Base-by-base conservation (phyloP, 2,329 filamentous ascomycete species). In the Penicillium decumbens region DNA sequence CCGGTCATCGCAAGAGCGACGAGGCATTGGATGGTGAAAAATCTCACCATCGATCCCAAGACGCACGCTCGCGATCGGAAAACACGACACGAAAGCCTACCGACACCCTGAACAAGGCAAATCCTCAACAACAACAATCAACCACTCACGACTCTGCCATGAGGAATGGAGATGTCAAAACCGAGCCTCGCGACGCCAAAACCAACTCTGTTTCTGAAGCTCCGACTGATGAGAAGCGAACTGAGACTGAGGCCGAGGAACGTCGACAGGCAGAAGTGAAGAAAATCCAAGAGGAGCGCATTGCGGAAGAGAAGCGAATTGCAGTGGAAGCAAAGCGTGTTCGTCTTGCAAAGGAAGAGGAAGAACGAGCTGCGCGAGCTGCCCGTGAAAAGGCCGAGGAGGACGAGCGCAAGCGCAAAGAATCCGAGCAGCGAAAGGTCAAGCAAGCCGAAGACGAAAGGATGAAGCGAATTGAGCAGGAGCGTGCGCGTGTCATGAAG, bases 391-490 rank as follows among this genome's bases (percentile, higher is more conserved):
- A 70, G 53, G 71, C 70, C 25, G 72, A 72, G 38, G 72, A 74
- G 41, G 70, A 71, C 43, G 71, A 72, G 32, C 68, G 68, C 52
- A 70, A 67, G 50, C 70, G 67, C 45, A 70, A 71, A 50, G 70
- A 71, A 52, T 67, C 71, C 44, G 71, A 73, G 50, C 69, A 74
- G 49, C 65, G 70, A 42, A 72, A 70, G 38, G 58, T 66, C 39
- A 71, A 70, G 51, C 70, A 74, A 58, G 74, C 71, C 25, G 74
- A 76, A 53, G 74, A 76, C 47, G 74, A 77, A 47, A 72, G 66
- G 6, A 69, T 70, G 50, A 72, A 71, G 55, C 66, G 66, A 8
- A 54, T 71, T 23, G 72, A 75, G 51, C 67, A 72, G 58, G 69
- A 75, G 61, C 64, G 69, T 37, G 55, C 67, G 41, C 71, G 73